Percentiles rank a stretch among this genome's conserved stretches.
phyloP scores from a whole-genome alignment of 1,139 yeast genomes.

The Wickerhamomyces sp. region DNA sequence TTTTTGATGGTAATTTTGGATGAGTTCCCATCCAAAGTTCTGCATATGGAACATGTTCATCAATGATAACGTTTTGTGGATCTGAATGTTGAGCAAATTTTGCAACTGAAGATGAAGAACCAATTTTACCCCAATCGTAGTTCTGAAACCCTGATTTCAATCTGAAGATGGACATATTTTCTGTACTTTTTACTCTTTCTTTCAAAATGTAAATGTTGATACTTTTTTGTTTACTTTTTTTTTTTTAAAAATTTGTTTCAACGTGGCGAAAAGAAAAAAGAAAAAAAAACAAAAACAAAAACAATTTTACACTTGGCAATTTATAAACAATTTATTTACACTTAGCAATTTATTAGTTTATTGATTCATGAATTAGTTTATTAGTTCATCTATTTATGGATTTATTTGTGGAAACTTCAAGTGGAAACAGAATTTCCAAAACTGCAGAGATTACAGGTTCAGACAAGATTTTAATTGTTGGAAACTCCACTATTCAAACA shows the following conservation, averaged over 20 bases:
- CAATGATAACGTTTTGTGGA: conserved; percentile 49
- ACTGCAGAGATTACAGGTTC: conserved; percentile 40
- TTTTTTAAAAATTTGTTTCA: too few relatives aligned
- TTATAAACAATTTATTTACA: too few relatives aligned
- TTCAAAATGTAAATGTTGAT: too few relatives aligned
- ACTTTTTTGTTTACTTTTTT: too few relatives aligned
- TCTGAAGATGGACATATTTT: conserved; percentile 26
- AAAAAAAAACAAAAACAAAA: too few relatives aligned
- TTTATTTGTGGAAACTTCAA: conserved; percentile 38
- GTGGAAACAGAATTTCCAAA: conserved; percentile 55
- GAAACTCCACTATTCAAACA: conserved; percentile 34
- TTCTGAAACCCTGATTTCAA: conserved; percentile 53
- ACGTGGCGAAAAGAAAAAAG: too few relatives aligned
- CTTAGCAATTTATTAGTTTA: too few relatives aligned
- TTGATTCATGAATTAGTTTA: too few relatives aligned
- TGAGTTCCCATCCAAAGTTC: conserved; percentile 99
- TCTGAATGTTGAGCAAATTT: conserved; percentile 72
- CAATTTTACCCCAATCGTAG: conserved; percentile 86
- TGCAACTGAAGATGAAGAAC: conserved; percentile 82
- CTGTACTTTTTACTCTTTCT: too few relatives aligned
- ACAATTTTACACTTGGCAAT: too few relatives aligned
- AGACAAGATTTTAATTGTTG: conserved; percentile 40
- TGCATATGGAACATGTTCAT: conserved; percentile 76
- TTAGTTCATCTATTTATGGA: too few relatives aligned
- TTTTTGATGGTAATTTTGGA: conserved; percentile 79